Evolutionary conservation across 2,329 filamentous ascomycete genomes (phyloP).

Genomic region (Orbilia oligospora): DNA sequence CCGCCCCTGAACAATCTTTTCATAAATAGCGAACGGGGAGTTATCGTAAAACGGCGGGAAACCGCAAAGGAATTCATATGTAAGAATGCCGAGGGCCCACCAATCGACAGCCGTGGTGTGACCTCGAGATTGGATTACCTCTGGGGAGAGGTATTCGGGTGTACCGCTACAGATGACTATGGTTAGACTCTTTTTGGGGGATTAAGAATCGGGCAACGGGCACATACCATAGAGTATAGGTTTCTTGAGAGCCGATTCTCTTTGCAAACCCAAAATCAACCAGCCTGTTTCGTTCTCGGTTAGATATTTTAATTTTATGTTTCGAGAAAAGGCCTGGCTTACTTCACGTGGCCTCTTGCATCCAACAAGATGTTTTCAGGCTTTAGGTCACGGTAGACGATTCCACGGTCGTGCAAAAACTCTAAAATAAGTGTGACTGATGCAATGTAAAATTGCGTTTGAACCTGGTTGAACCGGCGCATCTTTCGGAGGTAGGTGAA

Average conservation of each 20-base stretch:
- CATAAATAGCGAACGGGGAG: conserved; percentile 89
- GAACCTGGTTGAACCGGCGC: conserved; percentile 82
- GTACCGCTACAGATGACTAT: conserved; percentile 71
- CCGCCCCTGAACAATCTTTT: conserved; percentile 84
- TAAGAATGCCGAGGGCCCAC: conserved; percentile 87
- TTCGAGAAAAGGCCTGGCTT: background rate
- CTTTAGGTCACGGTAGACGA: conserved; percentile 86
- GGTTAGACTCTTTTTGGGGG: background rate
- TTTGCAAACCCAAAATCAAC: conserved; percentile 91
- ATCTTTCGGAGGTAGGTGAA: conserved; percentile 85
- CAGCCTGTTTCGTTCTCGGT: conserved; percentile 71
- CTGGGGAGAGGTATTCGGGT: conserved; percentile 85
- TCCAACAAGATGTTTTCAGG: conserved; percentile 87
- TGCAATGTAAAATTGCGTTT: conserved; percentile 84
- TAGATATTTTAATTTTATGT: background rate
- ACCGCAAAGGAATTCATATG: conserved; percentile 87
- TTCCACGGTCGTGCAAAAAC: conserved; percentile 81
- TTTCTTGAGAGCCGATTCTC: conserved; percentile 79
- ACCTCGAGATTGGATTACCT: conserved; percentile 87
- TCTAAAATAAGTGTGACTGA: conserved; percentile 87
- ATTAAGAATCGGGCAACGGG: no score
- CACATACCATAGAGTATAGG: conserved; percentile 79
- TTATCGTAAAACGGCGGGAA: conserved; percentile 90
- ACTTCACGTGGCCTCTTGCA: conserved; percentile 78
- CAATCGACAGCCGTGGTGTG: conserved; percentile 84